A percentile compares a stretch with the other conserved stretches of the same genome.
phyloP scores from a whole-genome alignment of 768 basidiomycete genomes.

The Termitomyces sp. region DNA sequence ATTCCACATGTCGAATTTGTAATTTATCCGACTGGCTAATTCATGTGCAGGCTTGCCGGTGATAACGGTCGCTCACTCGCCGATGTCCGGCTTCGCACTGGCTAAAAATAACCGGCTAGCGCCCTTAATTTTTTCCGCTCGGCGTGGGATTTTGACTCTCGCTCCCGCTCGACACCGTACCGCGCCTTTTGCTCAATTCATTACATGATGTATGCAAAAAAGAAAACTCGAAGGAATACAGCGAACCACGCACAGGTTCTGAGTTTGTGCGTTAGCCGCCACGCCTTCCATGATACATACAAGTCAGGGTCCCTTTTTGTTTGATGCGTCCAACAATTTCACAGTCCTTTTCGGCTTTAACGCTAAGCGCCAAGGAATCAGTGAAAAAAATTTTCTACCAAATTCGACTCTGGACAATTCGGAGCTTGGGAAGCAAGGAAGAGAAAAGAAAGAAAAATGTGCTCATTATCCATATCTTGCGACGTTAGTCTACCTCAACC shows the following conservation, averaged over 20 bases:
- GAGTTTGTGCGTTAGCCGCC: neutral
- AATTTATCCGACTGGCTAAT: neutral
- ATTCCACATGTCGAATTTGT: neutral
- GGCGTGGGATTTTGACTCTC: neutral
- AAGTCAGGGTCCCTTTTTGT: neutral
- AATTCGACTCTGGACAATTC: neutral
- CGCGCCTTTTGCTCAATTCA: neutral
- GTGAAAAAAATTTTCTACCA: neutral
- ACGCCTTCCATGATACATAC: neutral
- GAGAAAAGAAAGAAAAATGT: neutral
- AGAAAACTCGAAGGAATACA: neutral
- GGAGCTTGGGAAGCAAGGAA: neutral
- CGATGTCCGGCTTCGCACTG: neutral
- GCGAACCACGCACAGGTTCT: neutral
- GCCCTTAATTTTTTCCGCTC: neutral
- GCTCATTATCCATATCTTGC: neutral
- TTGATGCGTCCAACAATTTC: neutral
- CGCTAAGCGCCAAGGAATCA: neutral
- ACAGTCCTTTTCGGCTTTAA: neutral
- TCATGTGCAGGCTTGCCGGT: neutral
- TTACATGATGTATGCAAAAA: neutral
- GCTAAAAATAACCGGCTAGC: neutral
- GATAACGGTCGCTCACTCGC: neutral
- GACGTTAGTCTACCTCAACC: neutral
- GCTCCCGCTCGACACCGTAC: too few species aligned